These are phyloP conservation scores for Eremochloa ophiuroides DNA, from an alignment of 176 grass and related monocot genomes.

Conservation along the genomic window DNA sequence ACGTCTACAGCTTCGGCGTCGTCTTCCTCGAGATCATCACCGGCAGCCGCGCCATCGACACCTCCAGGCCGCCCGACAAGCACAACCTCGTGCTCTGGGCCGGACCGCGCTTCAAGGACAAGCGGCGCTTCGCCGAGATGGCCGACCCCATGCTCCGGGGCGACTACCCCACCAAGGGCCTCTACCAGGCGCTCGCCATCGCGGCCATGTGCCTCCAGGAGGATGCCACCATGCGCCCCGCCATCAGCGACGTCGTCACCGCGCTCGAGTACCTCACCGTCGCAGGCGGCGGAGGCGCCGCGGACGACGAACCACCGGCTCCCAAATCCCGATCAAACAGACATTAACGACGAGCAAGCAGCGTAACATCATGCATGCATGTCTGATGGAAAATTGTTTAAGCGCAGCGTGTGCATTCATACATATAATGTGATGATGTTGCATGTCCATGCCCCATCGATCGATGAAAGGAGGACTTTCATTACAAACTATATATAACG, in stretches of 20 bases:
- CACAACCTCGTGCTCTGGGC: conserved; percentile 44
- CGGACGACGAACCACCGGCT: background rate
- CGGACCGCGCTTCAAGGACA: conserved; percentile 37
- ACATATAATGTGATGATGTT: background rate
- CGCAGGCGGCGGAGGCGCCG: background rate
- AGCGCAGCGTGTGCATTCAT: too few species aligned
- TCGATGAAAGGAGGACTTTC: background rate
- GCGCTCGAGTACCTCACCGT: conserved; percentile 48
- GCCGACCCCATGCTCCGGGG: conserved; percentile 32
- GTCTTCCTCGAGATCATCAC: conserved; percentile 59
- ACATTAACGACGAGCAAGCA: background rate
- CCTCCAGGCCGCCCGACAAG: background rate
- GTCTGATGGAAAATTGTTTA: background rate
- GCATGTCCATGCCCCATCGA: background rate
- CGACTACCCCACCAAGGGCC: conserved; percentile 27
- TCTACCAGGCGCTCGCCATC: conserved; percentile 56
- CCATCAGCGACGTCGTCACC: conserved; percentile 48
- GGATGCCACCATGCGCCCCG: conserved; percentile 41
- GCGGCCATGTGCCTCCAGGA: conserved; percentile 56
- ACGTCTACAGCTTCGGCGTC: conserved; percentile 55
- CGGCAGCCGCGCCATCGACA: conserved; percentile 31
- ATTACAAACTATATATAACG: background rate
- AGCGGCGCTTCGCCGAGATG: conserved; percentile 37
- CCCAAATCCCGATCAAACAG: background rate
- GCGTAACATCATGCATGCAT: background rate